phyloP scores from a whole-genome alignment of 2,329 filamentous ascomycete genomes.

The Pyrenochaeta sp. region DNA sequence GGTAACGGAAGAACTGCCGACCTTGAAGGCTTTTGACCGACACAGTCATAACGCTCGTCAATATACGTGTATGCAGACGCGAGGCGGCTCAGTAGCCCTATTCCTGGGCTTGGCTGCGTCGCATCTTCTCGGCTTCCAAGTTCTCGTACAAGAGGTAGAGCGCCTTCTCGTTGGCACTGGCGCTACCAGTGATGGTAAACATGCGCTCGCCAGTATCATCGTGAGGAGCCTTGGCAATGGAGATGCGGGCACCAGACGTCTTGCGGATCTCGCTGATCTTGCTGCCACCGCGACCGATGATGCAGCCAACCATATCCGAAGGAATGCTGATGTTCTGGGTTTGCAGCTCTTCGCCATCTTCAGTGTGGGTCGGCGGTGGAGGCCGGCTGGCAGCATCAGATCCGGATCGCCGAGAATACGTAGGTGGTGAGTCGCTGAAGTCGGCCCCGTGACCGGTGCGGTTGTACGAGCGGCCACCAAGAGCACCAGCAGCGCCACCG shows the following conservation, averaged over 20 bases:
- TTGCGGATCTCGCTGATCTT: conserved; percentile 99
- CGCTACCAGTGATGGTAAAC: conserved; percentile 99
- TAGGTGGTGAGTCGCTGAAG: conserved; percentile 83
- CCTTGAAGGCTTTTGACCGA: neutral
- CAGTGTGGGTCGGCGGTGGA: conserved; percentile 81
- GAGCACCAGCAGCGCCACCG: conserved; percentile 60
- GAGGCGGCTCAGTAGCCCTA: conserved; percentile 28
- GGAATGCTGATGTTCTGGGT: conserved; percentile 99
- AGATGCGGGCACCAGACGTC: conserved; percentile 94
- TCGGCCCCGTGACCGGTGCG: conserved; percentile 96
- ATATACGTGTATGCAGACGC: conserved; percentile 1
- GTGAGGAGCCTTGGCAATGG: conserved; percentile 95
- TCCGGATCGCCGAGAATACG: conserved; percentile 78
- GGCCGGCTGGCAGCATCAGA: conserved; percentile 81
- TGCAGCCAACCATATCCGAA: conserved; percentile 99
- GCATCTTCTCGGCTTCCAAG: conserved; percentile 98
- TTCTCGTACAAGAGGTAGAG: conserved; percentile 98
- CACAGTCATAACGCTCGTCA: conserved; percentile 1
- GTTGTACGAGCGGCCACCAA: conserved; percentile 74
- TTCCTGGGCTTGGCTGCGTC: conserved; percentile 76
- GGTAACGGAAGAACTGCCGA: neutral
- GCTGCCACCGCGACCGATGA: conserved; percentile 91
- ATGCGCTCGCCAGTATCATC: conserved; percentile 98
- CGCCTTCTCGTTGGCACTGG: conserved; percentile 92
- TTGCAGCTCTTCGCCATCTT: conserved; percentile 96